A percentile compares a stretch with the other conserved stretches of the same genome.
Conservation (phyloP, 306 rosid genomes). For the Cucurbita pepo region DNA sequence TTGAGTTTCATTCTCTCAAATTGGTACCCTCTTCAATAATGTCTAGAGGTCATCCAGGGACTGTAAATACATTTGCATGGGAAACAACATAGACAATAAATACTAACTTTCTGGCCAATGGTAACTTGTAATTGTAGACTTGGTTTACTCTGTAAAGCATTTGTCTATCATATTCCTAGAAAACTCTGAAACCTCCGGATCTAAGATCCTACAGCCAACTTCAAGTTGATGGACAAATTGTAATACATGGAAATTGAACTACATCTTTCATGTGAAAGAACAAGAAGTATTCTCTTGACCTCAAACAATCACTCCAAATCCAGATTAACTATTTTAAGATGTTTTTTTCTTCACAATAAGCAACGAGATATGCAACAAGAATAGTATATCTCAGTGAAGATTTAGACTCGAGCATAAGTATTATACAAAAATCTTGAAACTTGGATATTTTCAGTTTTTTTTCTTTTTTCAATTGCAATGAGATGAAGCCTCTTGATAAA, state of each 20-base stretch:
- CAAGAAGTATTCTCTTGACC: not conserved
- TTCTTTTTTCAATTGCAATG: not conserved
- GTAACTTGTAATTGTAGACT: not conserved
- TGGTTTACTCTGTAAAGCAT: not conserved
- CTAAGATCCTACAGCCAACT: not conserved
- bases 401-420: not conserved
- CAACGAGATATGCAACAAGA: not conserved
- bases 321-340: not conserved
- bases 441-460: not conserved
- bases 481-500: not conserved
- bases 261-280: not conserved
- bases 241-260: not conserved
- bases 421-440: not conserved
- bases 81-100: not conserved
- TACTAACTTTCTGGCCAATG: not conserved
- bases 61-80: not conserved
- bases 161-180: not conserved
- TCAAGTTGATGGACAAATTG: not conserved
- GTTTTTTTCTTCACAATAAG: not conserved
- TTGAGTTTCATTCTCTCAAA: not conserved
- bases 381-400: not conserved
- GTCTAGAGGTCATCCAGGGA: not conserved
- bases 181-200: not conserved
- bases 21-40: not conserved
- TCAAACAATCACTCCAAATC: not conserved